Evolutionary conservation across 441 rosid genomes (phyloP).

Genomic region (Viola pubescens): DNA sequence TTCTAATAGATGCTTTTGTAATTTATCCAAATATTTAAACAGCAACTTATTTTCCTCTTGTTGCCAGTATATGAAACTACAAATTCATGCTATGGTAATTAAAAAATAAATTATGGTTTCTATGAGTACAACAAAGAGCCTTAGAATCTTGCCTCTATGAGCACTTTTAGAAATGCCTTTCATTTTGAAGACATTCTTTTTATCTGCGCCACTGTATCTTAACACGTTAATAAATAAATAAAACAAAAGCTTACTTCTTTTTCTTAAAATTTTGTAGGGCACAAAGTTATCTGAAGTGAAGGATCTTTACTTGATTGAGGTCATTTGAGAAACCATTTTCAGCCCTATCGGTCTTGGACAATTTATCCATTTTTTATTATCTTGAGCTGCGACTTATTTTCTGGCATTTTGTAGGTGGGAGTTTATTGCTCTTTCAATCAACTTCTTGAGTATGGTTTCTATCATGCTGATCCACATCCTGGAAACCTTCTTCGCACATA

Average conservation of each 20-base stretch:
- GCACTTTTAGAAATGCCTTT: not conserved
- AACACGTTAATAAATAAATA: not conserved
- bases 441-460: conserved; percentile 89
- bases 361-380: not conserved
- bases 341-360: conserved; percentile 11
- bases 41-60: too few species aligned
- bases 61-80: too few species aligned
- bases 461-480: conserved; percentile 99
- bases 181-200: conserved; percentile 9
- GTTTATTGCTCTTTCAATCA: conserved; percentile 96
- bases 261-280: conserved; percentile 40
- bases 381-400: conserved; percentile 4
- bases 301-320: conserved; percentile 84
- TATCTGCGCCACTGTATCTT: too few species aligned
- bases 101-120: too few species aligned
- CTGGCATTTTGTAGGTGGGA: conserved; percentile 57
- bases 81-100: too few species aligned
- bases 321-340: conserved; percentile 21
- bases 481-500: conserved; percentile 88
- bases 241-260: conserved; percentile 7
- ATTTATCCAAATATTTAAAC: too few species aligned
- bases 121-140: not conserved
- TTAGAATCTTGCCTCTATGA: not conserved
- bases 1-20: too few species aligned
- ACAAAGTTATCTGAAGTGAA: conserved; percentile 68